phyloP scores from a whole-genome alignment of 768 basidiomycete species.

The Scleroderma citrinum region DNA sequence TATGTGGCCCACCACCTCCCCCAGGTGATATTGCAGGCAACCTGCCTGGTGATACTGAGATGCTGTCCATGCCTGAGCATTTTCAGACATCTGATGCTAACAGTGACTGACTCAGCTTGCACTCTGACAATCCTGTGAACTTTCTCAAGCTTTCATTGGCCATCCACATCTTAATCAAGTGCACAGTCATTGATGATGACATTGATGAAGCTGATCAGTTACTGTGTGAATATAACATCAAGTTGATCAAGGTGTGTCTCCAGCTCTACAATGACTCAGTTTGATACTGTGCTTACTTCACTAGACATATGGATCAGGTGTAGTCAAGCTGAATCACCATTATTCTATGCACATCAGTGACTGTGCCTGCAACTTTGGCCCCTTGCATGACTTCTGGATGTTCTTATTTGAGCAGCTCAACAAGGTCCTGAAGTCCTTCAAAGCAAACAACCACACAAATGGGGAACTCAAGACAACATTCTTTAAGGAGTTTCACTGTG shows the following conservation, averaged over 20 bases:
- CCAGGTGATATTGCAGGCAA: not conserved
- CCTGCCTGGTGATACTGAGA: not conserved
- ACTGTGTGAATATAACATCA: slow-evolving; percentile 13
- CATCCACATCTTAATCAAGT: slow-evolving; percentile 7
- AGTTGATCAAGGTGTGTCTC: not conserved
- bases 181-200: slow-evolving; percentile 4
- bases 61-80: not conserved
- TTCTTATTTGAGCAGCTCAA: slow-evolving; percentile 34
- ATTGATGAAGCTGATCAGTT: slow-evolving; percentile 11
- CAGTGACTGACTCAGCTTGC: slow-evolving; percentile 15
- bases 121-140: slow-evolving; percentile 13
- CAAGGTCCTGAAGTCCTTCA: slow-evolving; percentile 32
- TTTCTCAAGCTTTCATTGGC: slow-evolving; percentile 18
- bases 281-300: not conserved
- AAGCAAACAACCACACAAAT: slow-evolving; percentile 27
- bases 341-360: slow-evolving; percentile 27
- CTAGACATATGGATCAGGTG: slow-evolving; percentile 14
- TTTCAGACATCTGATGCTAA: not conserved
- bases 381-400: slow-evolving; percentile 27
- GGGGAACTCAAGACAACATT: slow-evolving; percentile 19
- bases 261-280: slow-evolving; percentile 3
- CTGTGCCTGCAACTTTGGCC: slow-evolving; percentile 13
- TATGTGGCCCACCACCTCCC: not conserved
- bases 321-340: slow-evolving; percentile 12
- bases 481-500: not conserved